phyloP scores from a whole-genome alignment of 148 eudicot species.

The Persicaria tinctoria region DNA sequence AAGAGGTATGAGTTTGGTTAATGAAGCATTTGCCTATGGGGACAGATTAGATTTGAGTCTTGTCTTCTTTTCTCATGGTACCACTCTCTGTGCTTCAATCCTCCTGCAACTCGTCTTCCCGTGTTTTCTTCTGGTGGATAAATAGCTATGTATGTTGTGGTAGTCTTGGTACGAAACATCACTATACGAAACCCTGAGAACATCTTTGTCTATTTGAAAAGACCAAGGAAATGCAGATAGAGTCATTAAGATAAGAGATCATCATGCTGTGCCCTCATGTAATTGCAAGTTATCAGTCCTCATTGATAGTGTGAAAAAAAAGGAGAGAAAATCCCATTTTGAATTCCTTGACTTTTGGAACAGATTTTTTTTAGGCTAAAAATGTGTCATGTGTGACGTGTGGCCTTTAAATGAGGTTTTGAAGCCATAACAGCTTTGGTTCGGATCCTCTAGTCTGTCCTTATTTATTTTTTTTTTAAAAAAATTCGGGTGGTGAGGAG shows the following conservation, averaged over 20 bases:
- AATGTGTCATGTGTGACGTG: neutral
- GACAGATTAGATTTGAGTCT: neutral
- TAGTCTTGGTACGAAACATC: neutral
- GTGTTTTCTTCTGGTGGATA: neutral
- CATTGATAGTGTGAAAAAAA: neutral
- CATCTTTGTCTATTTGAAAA: constrained; percentile 3
- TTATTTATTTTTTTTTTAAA: no score
- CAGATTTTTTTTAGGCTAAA: neutral
- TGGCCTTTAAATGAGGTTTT: no score
- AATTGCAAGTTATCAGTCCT: neutral
- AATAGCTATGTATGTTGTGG: constrained; percentile 4
- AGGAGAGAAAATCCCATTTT: neutral
- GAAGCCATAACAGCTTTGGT: no score
- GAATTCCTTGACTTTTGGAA: neutral
- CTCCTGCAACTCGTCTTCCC: neutral
- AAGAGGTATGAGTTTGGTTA: neutral
- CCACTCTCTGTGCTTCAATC: neutral
- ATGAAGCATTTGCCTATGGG: neutral
- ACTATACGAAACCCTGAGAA: neutral
- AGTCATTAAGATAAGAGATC: neutral
- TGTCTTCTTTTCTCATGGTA: neutral
- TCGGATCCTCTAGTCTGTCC: no score
- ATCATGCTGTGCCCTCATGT: neutral
- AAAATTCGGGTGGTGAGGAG: no score
- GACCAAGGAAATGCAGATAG: neutral